Conservation (phyloP, 305 asterid species). For the Caryopteris hybrid region DNA sequence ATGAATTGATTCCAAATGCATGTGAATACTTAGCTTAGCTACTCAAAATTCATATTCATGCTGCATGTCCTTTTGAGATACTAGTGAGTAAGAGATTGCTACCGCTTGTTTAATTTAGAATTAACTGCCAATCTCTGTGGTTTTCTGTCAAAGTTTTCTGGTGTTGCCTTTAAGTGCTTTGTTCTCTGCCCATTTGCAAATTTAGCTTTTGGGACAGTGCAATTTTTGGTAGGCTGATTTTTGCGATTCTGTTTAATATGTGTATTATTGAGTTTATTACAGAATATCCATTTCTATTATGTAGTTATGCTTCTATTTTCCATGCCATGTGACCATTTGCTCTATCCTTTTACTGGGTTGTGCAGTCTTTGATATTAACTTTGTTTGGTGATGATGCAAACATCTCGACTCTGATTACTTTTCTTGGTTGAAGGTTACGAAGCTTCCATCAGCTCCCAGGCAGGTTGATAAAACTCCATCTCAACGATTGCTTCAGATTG, state of each 20-base stretch:
- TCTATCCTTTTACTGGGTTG: neutral
- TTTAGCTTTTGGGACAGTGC: neutral
- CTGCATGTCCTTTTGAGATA: neutral
- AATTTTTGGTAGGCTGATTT: neutral
- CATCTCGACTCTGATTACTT: slow-evolving; percentile 3
- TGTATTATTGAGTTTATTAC: neutral
- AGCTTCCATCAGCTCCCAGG: slow-evolving; percentile 61
- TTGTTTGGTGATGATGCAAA: neutral
- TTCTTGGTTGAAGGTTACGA: slow-evolving; percentile 48
- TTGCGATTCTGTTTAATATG: neutral
- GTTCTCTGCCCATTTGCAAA: neutral
- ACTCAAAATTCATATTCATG: neutral
- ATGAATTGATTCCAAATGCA: neutral
- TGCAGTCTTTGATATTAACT: neutral
- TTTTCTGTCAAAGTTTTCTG: neutral
- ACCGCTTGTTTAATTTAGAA: neutral
- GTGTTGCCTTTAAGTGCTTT: neutral
- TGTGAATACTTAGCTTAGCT: neutral
- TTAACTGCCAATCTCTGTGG: neutral
- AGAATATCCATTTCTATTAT: neutral
- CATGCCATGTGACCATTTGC: slow-evolving; percentile 2
- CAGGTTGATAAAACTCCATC: slow-evolving; percentile 71
- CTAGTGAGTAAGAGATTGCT: neutral
- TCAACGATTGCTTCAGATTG: slow-evolving; percentile 82
- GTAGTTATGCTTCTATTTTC: neutral